phyloP scores from a whole-genome alignment of 345 rosid species.

The Pelargonium nanum region DNA sequence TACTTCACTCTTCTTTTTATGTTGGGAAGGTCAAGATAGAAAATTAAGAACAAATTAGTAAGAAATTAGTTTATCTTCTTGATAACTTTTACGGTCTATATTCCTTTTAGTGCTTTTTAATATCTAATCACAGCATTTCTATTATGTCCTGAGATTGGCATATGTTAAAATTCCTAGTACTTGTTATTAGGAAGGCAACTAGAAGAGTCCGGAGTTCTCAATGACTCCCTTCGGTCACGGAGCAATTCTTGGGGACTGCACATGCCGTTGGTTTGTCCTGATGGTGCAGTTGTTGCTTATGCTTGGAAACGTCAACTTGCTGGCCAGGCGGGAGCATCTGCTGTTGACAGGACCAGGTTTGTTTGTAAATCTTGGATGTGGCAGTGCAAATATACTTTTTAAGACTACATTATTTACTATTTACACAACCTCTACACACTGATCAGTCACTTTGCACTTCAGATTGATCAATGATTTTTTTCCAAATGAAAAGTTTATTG shows the following conservation, averaged over 20 bases:
- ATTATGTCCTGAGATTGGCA: not conserved
- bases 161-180: not conserved
- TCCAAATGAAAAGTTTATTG: too few relatives aligned
- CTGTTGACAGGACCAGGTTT: conserved; percentile 92
- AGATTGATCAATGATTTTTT: too few relatives aligned
- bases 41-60: not conserved
- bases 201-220: conserved; percentile 82
- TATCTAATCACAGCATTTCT: not conserved
- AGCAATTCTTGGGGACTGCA: conserved; percentile 93
- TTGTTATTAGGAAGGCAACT: conserved; percentile 61
- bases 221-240: conserved; percentile 59
- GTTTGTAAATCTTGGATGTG: not conserved
- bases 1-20: too few relatives aligned
- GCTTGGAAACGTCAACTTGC: conserved; percentile 99
- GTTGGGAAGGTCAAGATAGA: too few relatives aligned
- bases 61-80: not conserved
- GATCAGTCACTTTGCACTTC: not conserved
- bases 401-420: not conserved
- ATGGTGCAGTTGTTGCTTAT: conserved; percentile 93
- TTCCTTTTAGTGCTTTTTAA: not conserved
- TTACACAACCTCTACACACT: too few relatives aligned
- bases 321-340: conserved; percentile 99
- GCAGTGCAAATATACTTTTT: not conserved
- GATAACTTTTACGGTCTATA: not conserved
- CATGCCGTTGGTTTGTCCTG: conserved; percentile 93